Base-by-base conservation (phyloP, 2,329 filamentous ascomycete genomes). In the Cercospora nicotianae region DNA sequence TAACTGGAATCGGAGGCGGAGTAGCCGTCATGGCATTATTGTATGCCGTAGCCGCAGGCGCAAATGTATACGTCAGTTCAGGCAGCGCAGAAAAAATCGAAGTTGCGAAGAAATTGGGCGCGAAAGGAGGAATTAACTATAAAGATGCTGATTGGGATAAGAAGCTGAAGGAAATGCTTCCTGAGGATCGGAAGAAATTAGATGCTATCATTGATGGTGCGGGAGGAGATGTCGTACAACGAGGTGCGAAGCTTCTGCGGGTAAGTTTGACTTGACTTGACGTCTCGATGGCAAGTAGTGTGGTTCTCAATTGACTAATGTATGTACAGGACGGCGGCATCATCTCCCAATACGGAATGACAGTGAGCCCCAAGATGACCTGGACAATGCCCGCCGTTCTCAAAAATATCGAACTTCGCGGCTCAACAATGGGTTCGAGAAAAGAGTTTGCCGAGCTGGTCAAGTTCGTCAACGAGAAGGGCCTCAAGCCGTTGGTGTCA, bases 371-470 rank as follows among this genome's bases (percentile, higher is more conserved):
- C 1, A 92, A 90, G 81, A 94, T 96, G 90, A 88, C 92, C 62
- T 97, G 92, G 86, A 76, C 87, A 12, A 97, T 97, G 91, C 81
- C 84, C 68, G 93, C 93, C 0, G 91, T 95, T 13, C 80, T 98
- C 69, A 91, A 90, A 79, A 97, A 98, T 76, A 87, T 97, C 63
- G 94, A 98, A 58, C 85, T 98, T 30, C 87, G 87, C 60, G 94
- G 95, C 18, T 89, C 87, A 13, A 97, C 94, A 0, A 97, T 98
- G 94, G 94, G 94, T 0, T 96, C 92, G 30, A 86, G 91, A 55
- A 89, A 87, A 76, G 95, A 98, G 81, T 98, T 97, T 76, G 83
- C 83, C n/a, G 92, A 95, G 23, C 97, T 98, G 93, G 85, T 97
- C 5, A 84, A 86, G 1, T 97, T 97, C 80, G 91, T 97, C 39